Conservation (phyloP, 2,329 filamentous ascomycete genomes). For the Graphilbum sp. region DNA sequence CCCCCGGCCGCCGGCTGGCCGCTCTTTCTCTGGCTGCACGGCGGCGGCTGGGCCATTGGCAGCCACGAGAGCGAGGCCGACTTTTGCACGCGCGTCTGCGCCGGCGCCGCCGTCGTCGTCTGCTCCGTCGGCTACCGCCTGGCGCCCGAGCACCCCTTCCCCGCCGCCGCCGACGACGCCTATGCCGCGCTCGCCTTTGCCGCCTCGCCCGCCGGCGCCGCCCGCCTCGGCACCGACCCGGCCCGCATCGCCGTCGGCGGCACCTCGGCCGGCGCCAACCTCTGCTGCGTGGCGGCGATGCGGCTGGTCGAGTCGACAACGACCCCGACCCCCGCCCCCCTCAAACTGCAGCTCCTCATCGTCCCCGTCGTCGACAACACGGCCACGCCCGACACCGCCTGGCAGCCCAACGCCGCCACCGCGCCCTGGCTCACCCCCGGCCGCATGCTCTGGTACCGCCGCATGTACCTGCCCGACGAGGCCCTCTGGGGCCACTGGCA, state of each 20-base stretch:
- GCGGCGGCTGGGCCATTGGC: conserved; percentile 23
- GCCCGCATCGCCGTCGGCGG: conserved; percentile 12
- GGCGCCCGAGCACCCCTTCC: conserved; percentile 38
- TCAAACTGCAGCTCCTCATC: conserved; percentile 31
- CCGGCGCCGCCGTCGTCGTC: conserved; percentile 2
- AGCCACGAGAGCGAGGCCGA: conserved; percentile 18
- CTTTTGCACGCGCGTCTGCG: conserved; percentile 17
- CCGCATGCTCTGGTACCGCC: conserved; percentile 46
- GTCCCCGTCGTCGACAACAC: conserved; percentile 44
- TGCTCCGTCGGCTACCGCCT: conserved; percentile 18
- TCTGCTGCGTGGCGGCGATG: background rate
- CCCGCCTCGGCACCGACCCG: conserved; percentile 21
- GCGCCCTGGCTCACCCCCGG: conserved; percentile 31
- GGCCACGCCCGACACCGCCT: conserved; percentile 29
- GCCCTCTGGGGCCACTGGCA: conserved; percentile 26
- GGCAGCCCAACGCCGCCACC: conserved; percentile 31
- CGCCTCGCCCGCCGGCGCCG: conserved; percentile 4
- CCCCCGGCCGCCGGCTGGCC: conserved; percentile 17
- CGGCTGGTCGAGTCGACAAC: background rate
- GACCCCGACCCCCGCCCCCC: background rate
- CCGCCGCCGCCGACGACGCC: conserved; percentile 38
- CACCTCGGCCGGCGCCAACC: conserved; percentile 14
- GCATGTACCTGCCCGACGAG: conserved; percentile 35
- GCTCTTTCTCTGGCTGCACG: conserved; percentile 22
- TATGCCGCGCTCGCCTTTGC: conserved; percentile 38